Conservation (phyloP, 352 stramenopile species). For the Hyaloperonospora brassicae region DNA sequence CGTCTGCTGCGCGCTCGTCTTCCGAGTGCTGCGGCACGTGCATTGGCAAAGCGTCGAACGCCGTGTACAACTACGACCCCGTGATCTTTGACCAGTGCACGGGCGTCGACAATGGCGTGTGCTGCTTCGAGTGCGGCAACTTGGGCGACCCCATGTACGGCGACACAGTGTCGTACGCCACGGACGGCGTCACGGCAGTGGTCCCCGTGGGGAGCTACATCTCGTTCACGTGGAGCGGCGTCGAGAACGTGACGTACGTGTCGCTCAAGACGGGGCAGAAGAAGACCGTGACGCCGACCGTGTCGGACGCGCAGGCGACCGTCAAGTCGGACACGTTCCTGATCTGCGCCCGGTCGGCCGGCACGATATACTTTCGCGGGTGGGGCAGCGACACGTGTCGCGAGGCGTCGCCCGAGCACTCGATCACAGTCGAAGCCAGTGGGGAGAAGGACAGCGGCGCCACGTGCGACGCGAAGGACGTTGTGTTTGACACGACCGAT, state of each 20-base stretch:
- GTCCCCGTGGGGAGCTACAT: background rate
- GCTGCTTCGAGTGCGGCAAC: slow-evolving; percentile 1
- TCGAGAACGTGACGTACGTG: slow-evolving; percentile 1
- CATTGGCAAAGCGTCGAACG: background rate
- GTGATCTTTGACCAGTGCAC: background rate
- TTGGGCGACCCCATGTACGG: slow-evolving; percentile 1
- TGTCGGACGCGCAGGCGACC: background rate
- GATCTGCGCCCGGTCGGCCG: background rate
- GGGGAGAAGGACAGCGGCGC: background rate
- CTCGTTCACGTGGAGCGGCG: slow-evolving; percentile 1
- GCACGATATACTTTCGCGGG: background rate
- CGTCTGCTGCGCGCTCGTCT: background rate
- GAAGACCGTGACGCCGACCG: background rate
- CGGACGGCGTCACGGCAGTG: background rate
- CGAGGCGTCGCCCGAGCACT: background rate
- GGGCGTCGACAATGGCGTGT: background rate
- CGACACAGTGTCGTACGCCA: background rate
- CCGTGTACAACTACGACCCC: background rate
- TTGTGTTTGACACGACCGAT: background rate
- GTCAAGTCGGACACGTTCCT: background rate
- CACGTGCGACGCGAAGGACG: background rate
- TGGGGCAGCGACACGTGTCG: background rate
- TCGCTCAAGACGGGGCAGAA: slow-evolving; percentile 1
- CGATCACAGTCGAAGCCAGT: background rate
- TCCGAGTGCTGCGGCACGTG: background rate